Conservation (phyloP, 73 alveolate species). For the Breviolum minutum region DNA sequence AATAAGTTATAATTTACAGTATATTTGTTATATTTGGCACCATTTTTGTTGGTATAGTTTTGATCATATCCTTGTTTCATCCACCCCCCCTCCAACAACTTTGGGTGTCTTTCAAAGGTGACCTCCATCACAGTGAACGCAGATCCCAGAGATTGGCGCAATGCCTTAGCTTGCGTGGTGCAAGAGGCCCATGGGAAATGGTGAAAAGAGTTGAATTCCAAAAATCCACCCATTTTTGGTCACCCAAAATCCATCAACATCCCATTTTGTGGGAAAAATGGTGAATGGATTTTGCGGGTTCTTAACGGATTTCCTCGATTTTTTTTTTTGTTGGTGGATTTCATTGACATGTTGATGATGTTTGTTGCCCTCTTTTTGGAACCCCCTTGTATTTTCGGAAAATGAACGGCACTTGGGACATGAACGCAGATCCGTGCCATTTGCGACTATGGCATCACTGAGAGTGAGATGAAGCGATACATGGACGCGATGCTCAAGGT, state of each 20-base stretch:
- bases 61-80: not conserved
- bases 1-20: not conserved
- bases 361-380: too few species aligned
- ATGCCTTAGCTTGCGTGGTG: conserved; percentile 61
- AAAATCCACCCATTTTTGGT: too few species aligned
- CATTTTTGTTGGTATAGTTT: not conserved
- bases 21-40: not conserved
- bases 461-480: conserved; percentile 89
- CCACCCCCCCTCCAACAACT: not conserved
- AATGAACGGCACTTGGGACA: too few species aligned
- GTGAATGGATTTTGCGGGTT: too few species aligned
- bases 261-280: too few species aligned
- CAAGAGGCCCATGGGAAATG: too few species aligned
- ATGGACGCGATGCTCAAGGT: conserved; percentile 91
- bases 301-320: too few species aligned
- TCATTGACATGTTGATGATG: too few species aligned
- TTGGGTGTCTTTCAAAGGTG: not conserved
- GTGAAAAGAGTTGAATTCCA: too few species aligned
- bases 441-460: conserved; percentile 94
- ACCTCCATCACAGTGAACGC: conserved; percentile 90
- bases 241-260: too few species aligned
- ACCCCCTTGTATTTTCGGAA: too few species aligned
- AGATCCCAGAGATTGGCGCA: conserved; percentile 93
- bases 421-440: conserved; percentile 73
- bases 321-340: too few species aligned